Conservation (phyloP, 2,329 filamentous ascomycete genomes). For the Volutella citrinella region DNA sequence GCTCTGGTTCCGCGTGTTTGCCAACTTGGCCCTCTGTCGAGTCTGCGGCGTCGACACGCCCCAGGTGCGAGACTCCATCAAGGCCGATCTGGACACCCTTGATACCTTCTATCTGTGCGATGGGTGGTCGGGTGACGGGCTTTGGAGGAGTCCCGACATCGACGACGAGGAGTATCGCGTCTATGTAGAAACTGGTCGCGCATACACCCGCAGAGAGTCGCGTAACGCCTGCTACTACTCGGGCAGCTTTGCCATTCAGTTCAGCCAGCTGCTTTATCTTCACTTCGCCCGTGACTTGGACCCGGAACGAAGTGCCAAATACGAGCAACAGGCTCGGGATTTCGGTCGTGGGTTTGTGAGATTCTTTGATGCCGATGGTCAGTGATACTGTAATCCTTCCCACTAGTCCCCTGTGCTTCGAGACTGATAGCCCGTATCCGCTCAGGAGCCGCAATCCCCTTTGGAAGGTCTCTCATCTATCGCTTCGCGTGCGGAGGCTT, state of each 20-base stretch:
- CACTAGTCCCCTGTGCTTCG: no score
- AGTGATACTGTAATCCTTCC: no score
- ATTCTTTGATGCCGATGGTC: constrained; percentile 45
- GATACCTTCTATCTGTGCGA: constrained; percentile 41
- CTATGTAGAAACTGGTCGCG: constrained; percentile 3
- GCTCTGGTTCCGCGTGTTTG: constrained; percentile 49
- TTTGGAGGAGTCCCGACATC: constrained; percentile 29
- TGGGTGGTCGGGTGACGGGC: constrained; percentile 45
- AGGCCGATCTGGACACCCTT: constrained; percentile 38
- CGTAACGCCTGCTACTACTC: constrained; percentile 49
- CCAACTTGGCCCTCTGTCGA: constrained; percentile 41
- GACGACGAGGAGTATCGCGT: constrained; percentile 3
- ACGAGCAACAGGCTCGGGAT: constrained; percentile 33
- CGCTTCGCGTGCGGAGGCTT: constrained; percentile 47
- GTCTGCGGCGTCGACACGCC: constrained; percentile 33
- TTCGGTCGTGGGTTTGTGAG: constrained; percentile 42
- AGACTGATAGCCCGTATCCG: not conserved
- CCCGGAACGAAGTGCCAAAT: constrained; percentile 32
- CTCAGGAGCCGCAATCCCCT: constrained; percentile 46
- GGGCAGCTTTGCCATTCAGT: constrained; percentile 51
- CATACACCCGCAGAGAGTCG: constrained; percentile 5
- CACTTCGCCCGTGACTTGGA: constrained; percentile 40
- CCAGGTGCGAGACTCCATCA: constrained; percentile 32
- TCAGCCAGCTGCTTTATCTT: constrained; percentile 44
- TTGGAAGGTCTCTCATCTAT: constrained; percentile 48